Evolutionary conservation across 768 basidiomycete species (phyloP), one percentile per base, ranked within the genome.

Genomic region (Clavaria fumosa): DNA sequence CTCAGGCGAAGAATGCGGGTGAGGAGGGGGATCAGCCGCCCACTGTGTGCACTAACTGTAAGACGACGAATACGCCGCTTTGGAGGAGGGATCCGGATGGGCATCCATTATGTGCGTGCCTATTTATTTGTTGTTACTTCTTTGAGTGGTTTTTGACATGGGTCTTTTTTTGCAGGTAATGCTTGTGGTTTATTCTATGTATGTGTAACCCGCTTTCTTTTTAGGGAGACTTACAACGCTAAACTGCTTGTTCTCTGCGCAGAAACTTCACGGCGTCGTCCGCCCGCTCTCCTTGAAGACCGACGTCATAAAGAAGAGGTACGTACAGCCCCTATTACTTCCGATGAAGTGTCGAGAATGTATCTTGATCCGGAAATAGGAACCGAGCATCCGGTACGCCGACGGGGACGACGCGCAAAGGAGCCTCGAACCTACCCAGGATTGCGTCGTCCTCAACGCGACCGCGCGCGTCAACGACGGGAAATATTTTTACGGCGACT

Each of bases 301-400:
- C 30, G 88, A 96, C 54, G 81, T 91, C 32, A 95, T 93, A 60
- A 95, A 96, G 76, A 96, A 95, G 64, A 67, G 85, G 85, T 85
- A 48, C 17, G 61, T 41, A 37, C 12, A 18, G 14, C 22, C 37
- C 23, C 22, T 33, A 22, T 23, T 31, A 41, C 17, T 18, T 41
- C 20, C 22, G 5, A 19, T 40, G 27, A 27, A 31, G 36, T 26
- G 20, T 34, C n/a, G n/a, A n/a, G n/a, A n/a, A n/a, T n/a, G n/a
- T n/a, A n/a, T n/a, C n/a, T 23, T 48, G 18, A 42, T 17, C 23
- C 35, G 20, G 31, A 7, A 21, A 23, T 11, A 86, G 83, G 51
- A 86, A 86, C 55, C 77, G 83, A 30, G 79, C 83, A 24, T 82
- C 82, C 37, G 83, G 82, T 22, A 61, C 78, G 22, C 75, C 78